Evolutionary conservation across 2,329 filamentous ascomycete genomes (phyloP), one percentile per base, ranked within the genome.

Genomic region (Sodiomyces alkalinus): DNA sequence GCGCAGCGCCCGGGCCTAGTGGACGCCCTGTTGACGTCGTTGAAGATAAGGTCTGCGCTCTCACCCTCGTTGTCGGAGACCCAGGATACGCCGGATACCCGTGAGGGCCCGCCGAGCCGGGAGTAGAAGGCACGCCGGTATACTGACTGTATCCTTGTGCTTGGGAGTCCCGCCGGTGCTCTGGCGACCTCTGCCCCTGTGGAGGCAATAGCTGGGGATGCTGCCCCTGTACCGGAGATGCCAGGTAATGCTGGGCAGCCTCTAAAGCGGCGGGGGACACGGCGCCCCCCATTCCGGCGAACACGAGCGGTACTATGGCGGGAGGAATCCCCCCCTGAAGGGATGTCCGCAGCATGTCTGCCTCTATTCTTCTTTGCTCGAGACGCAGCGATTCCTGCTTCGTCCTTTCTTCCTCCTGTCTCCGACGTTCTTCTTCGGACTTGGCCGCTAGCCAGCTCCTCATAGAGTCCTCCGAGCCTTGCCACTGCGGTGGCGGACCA

Each of bases 401-500:
- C 14, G 67, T 71, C 41, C 65, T 76, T 51, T 83, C 77, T 50
- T 83, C 77, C 50, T 85, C 78, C 51, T 82, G 78, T 45, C 58
- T 74, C 35, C 73, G 65, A 44, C 64, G 71, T 44, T 85, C 79
- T 45, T 85, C 79, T 49, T 85, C 80, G 1, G 70, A 60, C 48
- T 75, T 81, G 29, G 78, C 73, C 30, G 67, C 53, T 14, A 83
- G 56, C 78, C 78, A 85, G 30, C 63, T 67, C 36, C 67, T 71
- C 73, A 80, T 79, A 3, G 72, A 66, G 20, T 82, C 77, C 42
- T 81, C 76, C 19, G 67, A 60, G 26, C 65, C 67, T 43, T 76
- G 69, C 67, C 74, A 79, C 46, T 73, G 67, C 22, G 68, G 64
- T 17, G 75, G 72, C 17, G 68, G 66, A 3, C 68, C 60, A n/a